Evolutionary conservation across 768 basidiomycete species (phyloP).

Genomic region (Suillus paluster): DNA sequence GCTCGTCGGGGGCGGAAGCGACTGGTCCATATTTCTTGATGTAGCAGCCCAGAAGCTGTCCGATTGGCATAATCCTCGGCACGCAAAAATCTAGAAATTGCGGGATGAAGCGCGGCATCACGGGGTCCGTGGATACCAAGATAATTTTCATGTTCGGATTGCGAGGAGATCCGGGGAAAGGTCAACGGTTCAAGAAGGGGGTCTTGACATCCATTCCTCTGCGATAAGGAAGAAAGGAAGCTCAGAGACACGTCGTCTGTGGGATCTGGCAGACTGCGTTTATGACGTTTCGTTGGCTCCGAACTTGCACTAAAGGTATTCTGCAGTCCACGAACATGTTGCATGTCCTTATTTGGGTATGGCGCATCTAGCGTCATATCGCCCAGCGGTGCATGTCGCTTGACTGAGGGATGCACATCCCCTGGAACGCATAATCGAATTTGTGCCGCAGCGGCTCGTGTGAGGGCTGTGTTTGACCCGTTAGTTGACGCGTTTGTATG

Average conservation of each 20-base stretch:
- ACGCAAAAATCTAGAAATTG: conserved; percentile 46
- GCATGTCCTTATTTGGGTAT: conserved; percentile 53
- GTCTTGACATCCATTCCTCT: neutral
- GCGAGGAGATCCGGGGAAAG: conserved; percentile 2
- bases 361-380: conserved; percentile 34
- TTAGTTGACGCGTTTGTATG: neutral
- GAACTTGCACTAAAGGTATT: conserved; percentile 33
- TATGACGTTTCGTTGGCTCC: conserved; percentile 15
- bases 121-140: neutral
- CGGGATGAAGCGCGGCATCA: conserved; percentile 50
- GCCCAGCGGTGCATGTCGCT: neutral
- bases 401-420: neutral
- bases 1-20: conserved; percentile 79
- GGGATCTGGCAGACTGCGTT: neutral
- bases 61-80: conserved; percentile 4
- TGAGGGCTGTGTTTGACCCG: neutral
- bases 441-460: neutral
- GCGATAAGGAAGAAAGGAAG: conserved; percentile 22
- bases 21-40: conserved; percentile 65
- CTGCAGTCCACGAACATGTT: conserved; percentile 69
- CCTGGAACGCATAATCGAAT: neutral
- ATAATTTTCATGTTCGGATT: conserved; percentile 4
- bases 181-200: neutral
- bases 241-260: conserved; percentile 14
- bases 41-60: conserved; percentile 20